Base-by-base conservation (phyloP, 257 asterid genomes). In the Nicotiana attenuata region DNA sequence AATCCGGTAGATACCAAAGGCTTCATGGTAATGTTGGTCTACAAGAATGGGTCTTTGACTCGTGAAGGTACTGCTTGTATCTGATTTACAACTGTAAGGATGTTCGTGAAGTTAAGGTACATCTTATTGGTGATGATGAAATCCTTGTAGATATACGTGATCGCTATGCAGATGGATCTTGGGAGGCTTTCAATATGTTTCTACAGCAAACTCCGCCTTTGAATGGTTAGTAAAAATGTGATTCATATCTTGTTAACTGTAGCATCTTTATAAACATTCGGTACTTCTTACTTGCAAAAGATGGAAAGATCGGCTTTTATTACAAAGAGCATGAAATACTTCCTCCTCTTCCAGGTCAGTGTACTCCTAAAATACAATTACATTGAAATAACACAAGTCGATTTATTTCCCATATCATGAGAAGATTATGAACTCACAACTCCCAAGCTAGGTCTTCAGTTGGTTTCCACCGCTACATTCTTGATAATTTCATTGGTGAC, bases 31-130 rank as follows among this genome's bases (percentile, higher is more conserved):
- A 96, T 96, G 99, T 82, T 96, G 82, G 86, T 89, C 85, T 94
- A 96, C 65, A 96, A 96, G 91, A 96, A 94, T 80, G 98, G 99
- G 26, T 96, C 99, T 86, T 88, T 94, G 85, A 91, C 97, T 67
- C 97, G 98, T 85, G 97, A 94, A 96, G 98, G 99, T 94, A 87
- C 76, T 53, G 50, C 35, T 24, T 73, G 55, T 82, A 45, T 73
- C 63, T 47, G 24, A 73, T 47, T 47, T 15, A 17, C n/a, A 20
- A 16, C 57, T 53, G 24, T 75, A 63, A 3, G 52, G 76, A 11
- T 84, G 26, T 57, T 67, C n/a, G 76, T 24, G 60, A 59, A 24
- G 68, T 59, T 71, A 60, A 45, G 19, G 16, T 0, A 24, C 53
- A 59, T 57, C 84, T 56, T 56, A 29, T 60, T 86, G 79, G 83